Percentiles rank a stretch among this genome's conserved stretches.
phyloP scores from a whole-genome alignment of 2,329 filamentous ascomycete species.

The Graphilbum sp. region DNA sequence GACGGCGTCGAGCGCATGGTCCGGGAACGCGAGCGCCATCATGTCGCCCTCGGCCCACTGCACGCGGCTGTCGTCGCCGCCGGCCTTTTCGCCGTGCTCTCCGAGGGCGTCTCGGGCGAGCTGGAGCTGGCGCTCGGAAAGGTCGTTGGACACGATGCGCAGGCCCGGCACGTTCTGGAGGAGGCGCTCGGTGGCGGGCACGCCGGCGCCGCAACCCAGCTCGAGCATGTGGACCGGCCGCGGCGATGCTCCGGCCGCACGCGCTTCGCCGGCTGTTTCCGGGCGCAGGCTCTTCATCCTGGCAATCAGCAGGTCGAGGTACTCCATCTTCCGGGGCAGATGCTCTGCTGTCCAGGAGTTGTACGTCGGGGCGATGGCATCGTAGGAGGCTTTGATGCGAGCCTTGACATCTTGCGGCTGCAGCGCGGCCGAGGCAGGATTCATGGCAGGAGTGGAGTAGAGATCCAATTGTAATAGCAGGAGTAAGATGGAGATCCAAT shows the following conservation, averaged over 20 bases:
- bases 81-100: slow-evolving; percentile 4
- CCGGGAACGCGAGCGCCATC: slow-evolving; percentile 17
- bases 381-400: slow-evolving; percentile 15
- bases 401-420: slow-evolving; percentile 17
- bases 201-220: slow-evolving; percentile 24
- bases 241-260: background rate
- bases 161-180: slow-evolving; percentile 11
- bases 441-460: no score
- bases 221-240: slow-evolving; percentile 18
- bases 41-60: slow-evolving; percentile 22
- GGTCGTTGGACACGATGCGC: slow-evolving; percentile 22
- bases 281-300: no score
- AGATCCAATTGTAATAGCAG: no score
- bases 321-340: slow-evolving; percentile 15
- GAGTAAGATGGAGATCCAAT: no score
- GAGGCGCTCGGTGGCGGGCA: slow-evolving; percentile 19
- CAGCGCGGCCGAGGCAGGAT: no score
- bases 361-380: slow-evolving; percentile 21
- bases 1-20: slow-evolving; percentile 25
- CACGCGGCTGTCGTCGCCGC: slow-evolving; percentile 6
- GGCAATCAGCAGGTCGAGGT: slow-evolving; percentile 17
- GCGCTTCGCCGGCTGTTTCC: background rate
- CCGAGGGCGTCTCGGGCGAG: slow-evolving; percentile 15
- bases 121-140: slow-evolving; percentile 22
- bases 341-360: slow-evolving; percentile 22